Conservation (phyloP, 1,284 basidiomycete genomes). For the Hortiboletus rubellus region DNA sequence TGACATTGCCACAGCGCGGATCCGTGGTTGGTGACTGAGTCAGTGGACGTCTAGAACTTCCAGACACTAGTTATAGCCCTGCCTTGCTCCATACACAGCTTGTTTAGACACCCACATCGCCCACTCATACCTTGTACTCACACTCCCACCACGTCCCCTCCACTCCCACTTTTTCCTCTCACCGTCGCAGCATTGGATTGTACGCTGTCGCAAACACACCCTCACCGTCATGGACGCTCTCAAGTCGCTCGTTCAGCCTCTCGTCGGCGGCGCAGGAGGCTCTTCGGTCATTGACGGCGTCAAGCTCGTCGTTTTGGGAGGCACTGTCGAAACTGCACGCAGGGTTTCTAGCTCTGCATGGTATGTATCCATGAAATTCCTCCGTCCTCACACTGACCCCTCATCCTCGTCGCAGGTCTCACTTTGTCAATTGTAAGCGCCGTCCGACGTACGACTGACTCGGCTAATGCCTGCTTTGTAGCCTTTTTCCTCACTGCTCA, state of each 20-base stretch:
- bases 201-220: conserved; percentile 22
- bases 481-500: conserved; percentile 85
- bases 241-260: conserved; percentile 78
- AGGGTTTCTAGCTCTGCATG: conserved; percentile 78
- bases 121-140: conserved; percentile 12
- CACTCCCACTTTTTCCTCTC: not conserved
- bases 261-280: conserved; percentile 70
- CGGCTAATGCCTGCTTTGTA: conserved; percentile 32
- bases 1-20: conserved; percentile 1
- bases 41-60: conserved; percentile 1
- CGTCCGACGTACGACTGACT: conserved; percentile 3
- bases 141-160: conserved; percentile 28
- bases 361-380: conserved; percentile 39
- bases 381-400: conserved; percentile 10
- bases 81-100: conserved; percentile 26
- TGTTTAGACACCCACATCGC: conserved; percentile 12
- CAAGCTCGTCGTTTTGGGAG: conserved; percentile 82
- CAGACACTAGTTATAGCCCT: conserved; percentile 6
- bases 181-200: conserved; percentile 35
- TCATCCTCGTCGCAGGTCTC: conserved; percentile 50
- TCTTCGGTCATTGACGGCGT: conserved; percentile 80
- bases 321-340: conserved; percentile 80
- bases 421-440: conserved; percentile 77
- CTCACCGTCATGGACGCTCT: conserved; percentile 64
- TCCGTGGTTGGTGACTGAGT: conserved; percentile 8